Evolutionary conservation across 441 rosid genomes (phyloP).

Genomic region (Gossypium aridum): DNA sequence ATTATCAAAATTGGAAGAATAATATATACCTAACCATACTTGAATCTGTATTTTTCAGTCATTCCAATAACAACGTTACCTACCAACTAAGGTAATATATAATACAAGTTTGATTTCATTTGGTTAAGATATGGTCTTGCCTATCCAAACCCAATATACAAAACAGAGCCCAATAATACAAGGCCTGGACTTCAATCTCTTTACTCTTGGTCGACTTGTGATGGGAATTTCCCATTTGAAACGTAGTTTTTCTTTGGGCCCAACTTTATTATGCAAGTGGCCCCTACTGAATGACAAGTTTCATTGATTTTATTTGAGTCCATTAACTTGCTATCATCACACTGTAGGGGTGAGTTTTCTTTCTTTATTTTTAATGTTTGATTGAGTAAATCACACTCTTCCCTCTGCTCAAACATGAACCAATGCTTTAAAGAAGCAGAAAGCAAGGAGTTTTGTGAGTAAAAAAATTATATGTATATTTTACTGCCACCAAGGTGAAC

Average conservation of each 20-base stretch:
- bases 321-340: background rate
- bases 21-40: too few species aligned
- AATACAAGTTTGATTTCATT: too few species aligned
- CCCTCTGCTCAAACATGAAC: slow-evolving; percentile 1
- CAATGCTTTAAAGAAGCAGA: background rate
- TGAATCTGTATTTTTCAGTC: too few species aligned
- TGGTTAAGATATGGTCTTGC: background rate
- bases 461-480: background rate
- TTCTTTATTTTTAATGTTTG: background rate
- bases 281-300: background rate
- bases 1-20: too few species aligned
- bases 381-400: slow-evolving; percentile 24
- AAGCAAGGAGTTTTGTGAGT: background rate
- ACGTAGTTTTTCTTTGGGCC: background rate
- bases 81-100: too few species aligned
- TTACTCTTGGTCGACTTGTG: background rate
- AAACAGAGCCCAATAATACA: background rate
- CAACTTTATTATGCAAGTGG: background rate
- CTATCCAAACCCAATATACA: background rate
- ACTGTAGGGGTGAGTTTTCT: background rate
- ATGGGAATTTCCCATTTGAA: background rate
- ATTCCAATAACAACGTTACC: too few species aligned
- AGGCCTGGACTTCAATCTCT: background rate
- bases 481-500: background rate
- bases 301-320: too few species aligned